These are phyloP conservation scores for Wickerhamiella dianesei DNA, from an alignment of 805 yeast species.

Conservation along the genomic window DNA sequence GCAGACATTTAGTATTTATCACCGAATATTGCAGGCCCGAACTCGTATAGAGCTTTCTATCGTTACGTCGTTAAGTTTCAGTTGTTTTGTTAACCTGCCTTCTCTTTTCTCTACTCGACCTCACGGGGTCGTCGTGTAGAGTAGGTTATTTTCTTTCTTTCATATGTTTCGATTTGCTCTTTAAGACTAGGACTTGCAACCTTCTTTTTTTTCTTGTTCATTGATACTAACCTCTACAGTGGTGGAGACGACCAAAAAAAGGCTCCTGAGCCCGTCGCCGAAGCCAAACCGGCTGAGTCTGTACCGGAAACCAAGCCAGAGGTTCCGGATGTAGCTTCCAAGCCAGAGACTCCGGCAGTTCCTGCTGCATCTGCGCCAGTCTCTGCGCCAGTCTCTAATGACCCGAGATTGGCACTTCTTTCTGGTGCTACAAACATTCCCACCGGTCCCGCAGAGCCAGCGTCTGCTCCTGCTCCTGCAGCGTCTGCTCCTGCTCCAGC, in stretches of 20 bases:
- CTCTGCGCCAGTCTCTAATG: background rate
- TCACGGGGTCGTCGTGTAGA: conserved; percentile 4
- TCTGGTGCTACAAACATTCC: background rate
- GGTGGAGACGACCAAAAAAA: conserved; percentile 23
- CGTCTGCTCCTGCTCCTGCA: conserved; percentile 6
- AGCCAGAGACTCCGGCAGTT: background rate
- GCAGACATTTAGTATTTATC: conserved; percentile 64
- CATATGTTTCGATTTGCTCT: background rate
- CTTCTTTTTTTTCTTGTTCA: background rate
- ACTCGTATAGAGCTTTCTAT: background rate
- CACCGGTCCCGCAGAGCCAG: no score
- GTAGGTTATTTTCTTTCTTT: conserved; percentile 3
- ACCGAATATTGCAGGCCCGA: background rate
- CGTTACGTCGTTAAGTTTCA: background rate
- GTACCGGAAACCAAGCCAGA: background rate
- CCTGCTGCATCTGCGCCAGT: background rate
- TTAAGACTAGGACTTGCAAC: background rate
- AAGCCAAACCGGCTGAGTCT: no score
- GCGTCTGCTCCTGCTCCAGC: conserved; percentile 12
- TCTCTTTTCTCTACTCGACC: background rate
- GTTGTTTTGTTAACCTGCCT: background rate
- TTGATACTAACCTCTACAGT: conserved; percentile 12
- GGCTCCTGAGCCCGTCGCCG: conserved; percentile 1
- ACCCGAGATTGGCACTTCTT: background rate
- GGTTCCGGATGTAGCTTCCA: background rate